These are phyloP conservation scores for Penicillium soppii DNA, from an alignment of 495 filamentous ascomycete genomes.

Conservation along the genomic window DNA sequence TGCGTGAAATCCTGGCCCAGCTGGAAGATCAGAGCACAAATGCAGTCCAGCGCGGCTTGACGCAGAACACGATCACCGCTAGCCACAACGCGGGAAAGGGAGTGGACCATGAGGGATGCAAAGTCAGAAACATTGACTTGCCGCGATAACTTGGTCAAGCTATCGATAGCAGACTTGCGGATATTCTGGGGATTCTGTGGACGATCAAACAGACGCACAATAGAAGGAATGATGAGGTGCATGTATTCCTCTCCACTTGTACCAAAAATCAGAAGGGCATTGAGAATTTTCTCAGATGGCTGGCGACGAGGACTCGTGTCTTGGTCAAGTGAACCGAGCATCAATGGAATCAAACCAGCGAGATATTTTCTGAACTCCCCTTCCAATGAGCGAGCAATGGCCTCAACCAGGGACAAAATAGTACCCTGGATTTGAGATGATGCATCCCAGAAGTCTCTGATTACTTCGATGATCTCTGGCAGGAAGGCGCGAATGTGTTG, in stretches of 20 bases:
- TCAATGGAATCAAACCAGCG: constrained; percentile 80
- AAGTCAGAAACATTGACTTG: constrained; percentile 98
- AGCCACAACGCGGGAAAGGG: constrained; percentile 74
- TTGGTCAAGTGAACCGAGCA: constrained; percentile 90
- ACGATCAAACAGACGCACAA: constrained; percentile 88
- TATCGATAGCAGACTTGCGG: constrained; percentile 89
- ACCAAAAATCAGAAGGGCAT: constrained; percentile 95
- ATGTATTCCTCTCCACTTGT: constrained; percentile 96
- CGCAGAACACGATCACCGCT: constrained; percentile 69
- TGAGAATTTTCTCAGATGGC: constrained; percentile 85
- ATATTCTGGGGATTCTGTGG: constrained; percentile 71
- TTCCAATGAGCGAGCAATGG: constrained; percentile 87
- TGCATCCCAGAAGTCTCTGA: constrained; percentile 82
- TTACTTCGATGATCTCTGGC: constrained; percentile 75
- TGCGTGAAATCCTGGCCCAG: constrained; percentile 92
- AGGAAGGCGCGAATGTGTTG: constrained; percentile 93
- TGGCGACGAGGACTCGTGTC: constrained; percentile 69
- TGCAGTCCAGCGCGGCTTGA: constrained; percentile 87
- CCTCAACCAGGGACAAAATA: constrained; percentile 86
- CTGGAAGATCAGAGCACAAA: constrained; percentile 93
- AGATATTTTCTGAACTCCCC: constrained; percentile 97
- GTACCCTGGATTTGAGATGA: constrained; percentile 79
- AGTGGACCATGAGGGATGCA: constrained; percentile 91
- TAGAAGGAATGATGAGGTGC: constrained; percentile 97
- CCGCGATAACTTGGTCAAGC: constrained; percentile 87